Base-by-base conservation (phyloP, 768 basidiomycete genomes). In the Pleurotus sapidus region DNA sequence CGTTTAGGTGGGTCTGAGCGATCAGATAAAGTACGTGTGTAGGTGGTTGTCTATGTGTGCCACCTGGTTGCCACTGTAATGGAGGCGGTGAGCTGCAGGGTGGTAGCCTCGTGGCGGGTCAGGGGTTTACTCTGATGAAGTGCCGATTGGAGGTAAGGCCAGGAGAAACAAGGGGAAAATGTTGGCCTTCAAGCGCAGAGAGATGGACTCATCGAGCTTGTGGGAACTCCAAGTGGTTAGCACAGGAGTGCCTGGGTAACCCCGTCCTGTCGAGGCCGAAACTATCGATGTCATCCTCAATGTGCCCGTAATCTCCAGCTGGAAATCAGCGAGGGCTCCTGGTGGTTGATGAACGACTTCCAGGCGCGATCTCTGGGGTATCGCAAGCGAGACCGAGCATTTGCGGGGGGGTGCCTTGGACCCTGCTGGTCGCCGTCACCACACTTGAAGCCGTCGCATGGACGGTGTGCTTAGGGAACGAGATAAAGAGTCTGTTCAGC, bases 291-390 rank as follows among this genome's bases (percentile, higher is more conserved):
- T 48, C 46, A 48, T 48, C 46, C 17, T 18, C 18, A 39, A 18
- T 20, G 42, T 18, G 23, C 37, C 51, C 51, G 51, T 25, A 53
- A 53, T 53, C 51, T 53, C 51, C 51, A 53, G 51, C 24, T 49
- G 49, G 49, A 25, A 48, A 49, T 49, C 23, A 49, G 24, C 49
- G 49, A 49, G 14, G 18, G 24, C 14, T 15, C 27, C 30, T 34
- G 30, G 30, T 34, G 30, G 30, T 34, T 34, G 30, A 34, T 34
- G 30, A 7, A 34, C 30, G 11, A 34, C 30, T 8, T 34, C 8
- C 30, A 34, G 30, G 30, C 30, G 30, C 30, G 30, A 34, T 34
- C 30, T 34, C 30, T 7, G 30, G 30, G 34, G 18, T 49, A 53
- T 42, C 25, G 17, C 18, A 30, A 20, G 37, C 51, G 37, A 53